Base-by-base conservation (phyloP, 768 basidiomycete genomes). In the Leccinum incarnatum region DNA sequence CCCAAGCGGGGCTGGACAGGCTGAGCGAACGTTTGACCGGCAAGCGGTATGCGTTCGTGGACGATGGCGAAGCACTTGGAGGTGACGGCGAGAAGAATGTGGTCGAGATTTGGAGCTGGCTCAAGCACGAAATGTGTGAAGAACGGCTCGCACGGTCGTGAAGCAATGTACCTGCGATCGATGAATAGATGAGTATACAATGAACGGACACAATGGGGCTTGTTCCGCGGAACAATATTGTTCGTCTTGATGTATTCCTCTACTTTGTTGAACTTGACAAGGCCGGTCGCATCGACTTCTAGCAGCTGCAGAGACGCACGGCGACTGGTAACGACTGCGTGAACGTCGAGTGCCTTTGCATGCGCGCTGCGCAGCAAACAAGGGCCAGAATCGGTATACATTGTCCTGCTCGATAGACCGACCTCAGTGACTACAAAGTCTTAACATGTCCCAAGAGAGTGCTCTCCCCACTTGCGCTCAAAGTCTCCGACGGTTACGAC, bases 201-300 rank as follows among this genome's bases (percentile, higher is more conserved):
- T 32, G 4, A 32, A 32, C 32, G 32, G 29, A 30, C 29, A 30
- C 29, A 3, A 3, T 10, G 29, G 9, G 98, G 81, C 62, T 83
- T 84, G 77, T 98, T 98, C 60, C 85, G 83, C 3, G 95, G 95
- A 1, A 98, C 95, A 46, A 12, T 32, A 32, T 83, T 75, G 74
- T 98, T 84, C 59, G 82, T 79, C 45, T 84, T 84, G 61, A 96
- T 80, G 73, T 98, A 95, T 72, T 84, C 87, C 62, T 97, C 88
- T 17, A 98, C 91, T 42, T 91, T 74, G 73, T 99, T 99, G 51
- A 98, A 82, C 78, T 99, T 98, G 63, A 98, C 73, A 32, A 98
- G 75, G 1, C 96, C 96, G 1, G 91, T 94, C 54, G 82, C 79
- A 74, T 98, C 96, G 29, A 96, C 81, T 75, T 98, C 96, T 55